Evolutionary conservation across 2,329 filamentous ascomycete genomes (phyloP), one percentile per base, ranked within the genome.

Genomic region (Sphaerulina vaccinii): DNA sequence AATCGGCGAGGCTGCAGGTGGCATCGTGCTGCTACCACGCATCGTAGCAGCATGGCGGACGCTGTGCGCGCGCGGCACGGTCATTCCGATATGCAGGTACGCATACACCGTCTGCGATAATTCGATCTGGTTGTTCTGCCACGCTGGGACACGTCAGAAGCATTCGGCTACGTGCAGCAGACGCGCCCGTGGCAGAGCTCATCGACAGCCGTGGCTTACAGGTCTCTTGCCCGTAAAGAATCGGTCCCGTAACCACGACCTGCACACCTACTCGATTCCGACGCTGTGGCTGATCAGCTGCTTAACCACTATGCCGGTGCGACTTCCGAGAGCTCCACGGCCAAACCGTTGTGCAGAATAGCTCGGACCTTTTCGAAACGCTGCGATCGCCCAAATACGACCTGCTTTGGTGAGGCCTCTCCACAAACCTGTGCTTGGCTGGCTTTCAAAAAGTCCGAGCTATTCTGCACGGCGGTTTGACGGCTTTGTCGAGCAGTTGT

Each of bases 41-140:
- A 39, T 32, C 8, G 18, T 22, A 19, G 35, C 46, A 42, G 45
- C 35, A 50, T 43, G 39, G 36, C 29, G 38, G 24, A 52, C 43
- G 50, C 38, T 37, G 44, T 44, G 38, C 32, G 29, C 11, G 21
- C 21, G 16, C 44, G 51, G 51, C 15, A 38, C 11, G 11, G 7
- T 33, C 15, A 18, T 29, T 37, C 44, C 51, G 51, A 35, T 18
- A 53, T 44, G 51, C 51, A 53, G 51, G 51, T 44, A 53, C 51
- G 35, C 19, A 33, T 36, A 33, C 4, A n/a, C 8, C 19, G 21
- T 23, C 22, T 18, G 23, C 22, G 23, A 6, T 7, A 13, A 42
- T 42, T 29, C 15, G 18, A 35, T 46, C 3, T 47, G 43, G 33
- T 47, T 47, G 43, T 37, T 23, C 43, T 47, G 32, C 32, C 32